These are phyloP conservation scores for Wallacemonas collosoma DNA, from an alignment of 208 protist genomes.

Conservation along the genomic window DNA sequence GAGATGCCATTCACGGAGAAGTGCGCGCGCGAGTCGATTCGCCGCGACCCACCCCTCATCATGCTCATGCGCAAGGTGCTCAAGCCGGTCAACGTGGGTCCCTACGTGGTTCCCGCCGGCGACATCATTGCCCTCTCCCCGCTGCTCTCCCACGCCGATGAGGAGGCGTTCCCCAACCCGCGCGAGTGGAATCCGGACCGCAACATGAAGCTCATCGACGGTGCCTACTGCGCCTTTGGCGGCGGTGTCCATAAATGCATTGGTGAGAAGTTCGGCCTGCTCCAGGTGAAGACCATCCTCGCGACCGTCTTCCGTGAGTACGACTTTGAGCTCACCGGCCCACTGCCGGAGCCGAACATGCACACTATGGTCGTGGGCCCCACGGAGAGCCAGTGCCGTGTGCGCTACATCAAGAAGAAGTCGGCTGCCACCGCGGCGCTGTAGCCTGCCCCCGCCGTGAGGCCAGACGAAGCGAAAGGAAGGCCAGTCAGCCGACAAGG, in stretches of 20 bases:
- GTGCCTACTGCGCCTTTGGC: slow-evolving; percentile 88
- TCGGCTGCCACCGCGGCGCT: slow-evolving; percentile 17
- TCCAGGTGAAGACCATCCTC: slow-evolving; percentile 94
- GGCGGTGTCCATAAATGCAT: slow-evolving; percentile 92
- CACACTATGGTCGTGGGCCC: slow-evolving; percentile 91
- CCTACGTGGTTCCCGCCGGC: slow-evolving; percentile 87
- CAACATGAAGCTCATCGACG: slow-evolving; percentile 76
- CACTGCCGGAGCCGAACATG: slow-evolving; percentile 86
- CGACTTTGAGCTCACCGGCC: slow-evolving; percentile 82
- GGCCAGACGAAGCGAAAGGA: too few relatives aligned
- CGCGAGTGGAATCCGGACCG: slow-evolving; percentile 87
- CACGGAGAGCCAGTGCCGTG: slow-evolving; percentile 59
- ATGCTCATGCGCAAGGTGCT: slow-evolving; percentile 94
- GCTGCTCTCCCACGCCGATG: slow-evolving; percentile 76
- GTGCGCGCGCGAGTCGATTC: slow-evolving; percentile 90
- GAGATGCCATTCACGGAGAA: slow-evolving; percentile 89
- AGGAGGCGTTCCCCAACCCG: slow-evolving; percentile 84
- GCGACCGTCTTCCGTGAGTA: slow-evolving; percentile 84
- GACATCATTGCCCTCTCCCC: slow-evolving; percentile 89
- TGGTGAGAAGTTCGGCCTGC: slow-evolving; percentile 92
- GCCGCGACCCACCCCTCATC: slow-evolving; percentile 91
- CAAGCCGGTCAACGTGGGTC: slow-evolving; percentile 67
- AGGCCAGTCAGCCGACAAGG: too few relatives aligned
- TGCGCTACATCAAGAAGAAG: slow-evolving; percentile 78
- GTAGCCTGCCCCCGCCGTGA: neutral